Evolutionary conservation across 192 early-diverging fungal genomes (phyloP), one percentile per base, ranked within the genome.

Genomic region (Coemansia sp.): DNA sequence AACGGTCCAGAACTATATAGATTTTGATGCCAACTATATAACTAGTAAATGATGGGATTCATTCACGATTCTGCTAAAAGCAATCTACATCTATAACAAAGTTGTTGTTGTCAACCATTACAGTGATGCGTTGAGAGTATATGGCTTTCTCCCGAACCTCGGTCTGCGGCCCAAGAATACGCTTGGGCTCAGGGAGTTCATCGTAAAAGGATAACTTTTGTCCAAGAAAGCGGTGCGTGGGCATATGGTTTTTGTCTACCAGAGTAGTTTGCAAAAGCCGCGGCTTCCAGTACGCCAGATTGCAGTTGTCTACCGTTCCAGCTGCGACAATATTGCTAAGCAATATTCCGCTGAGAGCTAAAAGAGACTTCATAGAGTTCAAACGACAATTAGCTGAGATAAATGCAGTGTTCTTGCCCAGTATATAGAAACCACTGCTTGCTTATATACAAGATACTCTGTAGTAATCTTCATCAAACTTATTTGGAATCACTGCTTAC

Each of bases 11-110:
- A 49, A 10, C 26, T 5, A 12, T 15, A 28, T 6, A 51, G 16
- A 2, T 3, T 10, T 15, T 18, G 6, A 15, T 35, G 33, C 33
- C 33, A 35, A 10, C 7, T 35, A 7, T 1, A 35, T 35, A 35
- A 35, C 4, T 37, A 26, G 13, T 11, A 16, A 7, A 20, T 21
- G 7, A 20, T 53, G 28, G 11, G 15, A 19, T 23, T 35, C 14
- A 36, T 18, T 53, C 33, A 35, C 33, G 33, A 10, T 6, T 7
- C 2, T 35, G 10, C 15, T 40, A 75, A 45, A 64, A 68, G 38
- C 72, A 75, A 8, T 63, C 65, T 2, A 75, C 72, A 18, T 63
- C 61, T 20, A 68, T 37, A 0, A 75, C 72, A 20, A 67, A 36
- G 31, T 60, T 55, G 41, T 45, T 50, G 0, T 47, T 39, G 11